Evolutionary conservation across 1,284 basidiomycete genomes (phyloP), one percentile per base, ranked within the genome.

Genomic region (Cerioporus squamosus): DNA sequence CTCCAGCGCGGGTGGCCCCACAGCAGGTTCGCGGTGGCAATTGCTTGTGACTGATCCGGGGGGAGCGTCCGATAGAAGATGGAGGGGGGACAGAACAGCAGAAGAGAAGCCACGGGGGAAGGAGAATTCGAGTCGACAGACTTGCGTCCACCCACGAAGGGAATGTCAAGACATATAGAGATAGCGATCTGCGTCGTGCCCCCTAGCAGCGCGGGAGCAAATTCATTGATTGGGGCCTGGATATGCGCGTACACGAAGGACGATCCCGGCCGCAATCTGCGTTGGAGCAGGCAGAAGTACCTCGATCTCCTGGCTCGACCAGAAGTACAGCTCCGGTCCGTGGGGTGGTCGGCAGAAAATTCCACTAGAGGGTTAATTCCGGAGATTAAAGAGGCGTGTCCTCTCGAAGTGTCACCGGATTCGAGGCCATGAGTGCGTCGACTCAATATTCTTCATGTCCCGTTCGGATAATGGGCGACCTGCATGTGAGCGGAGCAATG

Each of bases 351-450:
- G 42, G 44, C 45, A 26, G 59, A 59, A 57, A 38, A 44, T 53
- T 61, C 59, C 51, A 57, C 40, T 40, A 52, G 56, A 57, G 59
- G 49, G 20, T 49, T 44, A 57, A 59, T 53, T 20, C 60, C 62
- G 62, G 62, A 64, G 26, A 64, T 64, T 54, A 64, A 57, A 59
- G 42, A 20, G 62, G 59, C 59, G 57, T 64, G 62, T 57, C 47
- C 44, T 20, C n/a, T 26, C 49, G 49, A 43, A 36, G 40, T 53
- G 55, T 44, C 59, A 50, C 57, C 53, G 54, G 53, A 46, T 57
- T 23, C 43, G 26, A 59, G 46, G 36, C 40, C 29, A 43, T 50
- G 44, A 22, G 23, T 44, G 44, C 56, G 52, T 57, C 51, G 45
- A 50, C 44, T 48, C 53, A 52, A 55, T 53, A 24, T 44, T 54